Percentiles rank a stretch among this genome's conserved stretches.
These are phyloP conservation scores for Gynandropsis gynandra DNA, from an alignment of 345 rosid genomes.

Conservation along the genomic window DNA sequence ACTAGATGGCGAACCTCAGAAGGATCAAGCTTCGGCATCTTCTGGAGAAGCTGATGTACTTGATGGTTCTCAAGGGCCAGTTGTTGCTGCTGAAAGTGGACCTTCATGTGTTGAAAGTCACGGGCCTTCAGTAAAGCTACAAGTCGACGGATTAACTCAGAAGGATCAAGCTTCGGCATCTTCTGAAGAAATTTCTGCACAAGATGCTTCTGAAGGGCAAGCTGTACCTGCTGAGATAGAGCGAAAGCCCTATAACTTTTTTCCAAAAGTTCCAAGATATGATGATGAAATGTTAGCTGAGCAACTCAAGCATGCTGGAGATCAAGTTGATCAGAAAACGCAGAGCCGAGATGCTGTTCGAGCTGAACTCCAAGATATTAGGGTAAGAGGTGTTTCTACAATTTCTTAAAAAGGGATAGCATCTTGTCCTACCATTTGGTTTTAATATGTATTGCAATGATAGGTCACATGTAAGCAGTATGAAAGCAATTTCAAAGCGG, in stretches of 20 bases:
- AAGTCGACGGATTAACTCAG: constrained; percentile 18
- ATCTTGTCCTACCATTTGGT: constrained; percentile 17
- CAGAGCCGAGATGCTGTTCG: constrained; percentile 51
- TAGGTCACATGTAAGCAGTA: constrained; percentile 45
- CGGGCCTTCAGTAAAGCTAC: constrained; percentile 4
- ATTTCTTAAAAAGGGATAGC: neutral
- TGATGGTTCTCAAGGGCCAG: too few species aligned
- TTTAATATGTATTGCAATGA: constrained; percentile 18
- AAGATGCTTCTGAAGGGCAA: constrained; percentile 36
- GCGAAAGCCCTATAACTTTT: constrained; percentile 44
- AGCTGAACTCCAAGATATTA: constrained; percentile 38
- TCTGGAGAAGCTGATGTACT: too few species aligned
- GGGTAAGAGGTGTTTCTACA: constrained; percentile 33
- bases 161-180: constrained; percentile 19
- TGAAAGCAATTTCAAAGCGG: constrained; percentile 34
- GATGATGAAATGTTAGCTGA: constrained; percentile 44
- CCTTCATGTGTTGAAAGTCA: neutral
- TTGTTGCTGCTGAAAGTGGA: too few species aligned
- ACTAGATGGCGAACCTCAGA: neutral
- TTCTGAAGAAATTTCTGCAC: constrained; percentile 25
- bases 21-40: neutral
- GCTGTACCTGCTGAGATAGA: constrained; percentile 33
- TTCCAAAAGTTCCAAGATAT: constrained; percentile 58
- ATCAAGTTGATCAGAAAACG: constrained; percentile 55
- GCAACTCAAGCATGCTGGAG: constrained; percentile 46